phyloP scores from a whole-genome alignment of 352 stramenopile genomes.

The Globisporangium recalcitrans region DNA sequence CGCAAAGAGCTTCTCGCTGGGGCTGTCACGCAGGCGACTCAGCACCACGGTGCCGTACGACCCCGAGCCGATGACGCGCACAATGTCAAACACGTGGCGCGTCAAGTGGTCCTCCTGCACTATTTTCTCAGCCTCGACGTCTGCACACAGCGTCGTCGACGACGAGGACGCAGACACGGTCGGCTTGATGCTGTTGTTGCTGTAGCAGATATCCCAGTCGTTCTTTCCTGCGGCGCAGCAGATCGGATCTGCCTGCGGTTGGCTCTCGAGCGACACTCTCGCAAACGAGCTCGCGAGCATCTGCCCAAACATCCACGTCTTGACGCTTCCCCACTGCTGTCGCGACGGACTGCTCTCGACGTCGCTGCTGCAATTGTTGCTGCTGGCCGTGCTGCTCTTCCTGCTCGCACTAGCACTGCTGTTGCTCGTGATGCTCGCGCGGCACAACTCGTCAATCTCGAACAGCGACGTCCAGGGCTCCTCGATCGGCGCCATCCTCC shows the following conservation, averaged over 20 bases:
- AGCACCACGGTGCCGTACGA: slow-evolving; percentile 75
- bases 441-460: slow-evolving; percentile 6
- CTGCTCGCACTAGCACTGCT: not conserved
- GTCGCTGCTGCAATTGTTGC: slow-evolving; percentile 6
- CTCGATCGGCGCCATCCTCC: slow-evolving; percentile 16
- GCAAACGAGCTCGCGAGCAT: slow-evolving; percentile 61
- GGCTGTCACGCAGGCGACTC: slow-evolving; percentile 38
- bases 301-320: slow-evolving; percentile 74
- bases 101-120: slow-evolving; percentile 14
- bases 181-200: slow-evolving; percentile 8
- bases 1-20: slow-evolving; percentile 42
- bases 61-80: slow-evolving; percentile 65
- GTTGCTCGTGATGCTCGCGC: slow-evolving; percentile 5
- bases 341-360: slow-evolving; percentile 17
- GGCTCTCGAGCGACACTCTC: slow-evolving; percentile 37
- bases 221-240: slow-evolving; percentile 14
- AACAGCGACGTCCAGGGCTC: slow-evolving; percentile 10
- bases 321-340: slow-evolving; percentile 52
- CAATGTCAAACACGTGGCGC: slow-evolving; percentile 61
- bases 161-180: slow-evolving; percentile 48
- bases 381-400: slow-evolving; percentile 1
- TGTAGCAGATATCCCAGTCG: slow-evolving; percentile 45
- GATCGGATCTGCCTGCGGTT: slow-evolving; percentile 7
- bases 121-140: slow-evolving; percentile 26
- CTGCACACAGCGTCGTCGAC: slow-evolving; percentile 38